These are phyloP conservation scores for Dioscorea dumetorum DNA, from an alignment of 106 monocot species.

Conservation along the genomic window DNA sequence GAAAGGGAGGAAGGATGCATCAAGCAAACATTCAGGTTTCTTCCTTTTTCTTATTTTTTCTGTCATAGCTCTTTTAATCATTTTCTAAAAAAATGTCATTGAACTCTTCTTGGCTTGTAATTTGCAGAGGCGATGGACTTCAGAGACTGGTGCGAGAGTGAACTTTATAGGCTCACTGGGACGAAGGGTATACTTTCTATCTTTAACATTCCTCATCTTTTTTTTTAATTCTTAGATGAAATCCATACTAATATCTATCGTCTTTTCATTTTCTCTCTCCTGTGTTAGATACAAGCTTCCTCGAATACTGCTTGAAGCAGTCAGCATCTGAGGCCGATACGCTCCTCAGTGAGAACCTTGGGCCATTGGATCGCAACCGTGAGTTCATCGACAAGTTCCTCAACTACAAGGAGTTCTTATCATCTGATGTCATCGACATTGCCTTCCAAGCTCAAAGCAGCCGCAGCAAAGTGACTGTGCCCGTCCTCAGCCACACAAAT, in stretches of 20 bases:
- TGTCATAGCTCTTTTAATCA: no score
- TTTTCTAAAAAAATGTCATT: neutral
- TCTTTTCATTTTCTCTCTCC: neutral
- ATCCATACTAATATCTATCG: neutral
- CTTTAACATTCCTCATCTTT: neutral
- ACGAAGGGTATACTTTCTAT: constrained; percentile 56
- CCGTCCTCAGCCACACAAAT: neutral
- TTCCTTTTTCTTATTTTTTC: no score
- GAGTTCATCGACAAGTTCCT: constrained; percentile 90
- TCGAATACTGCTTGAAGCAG: constrained; percentile 89
- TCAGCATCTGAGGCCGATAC: constrained; percentile 63
- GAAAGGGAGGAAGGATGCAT: constrained; percentile 43
- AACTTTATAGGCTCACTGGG: constrained; percentile 73
- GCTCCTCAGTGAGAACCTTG: constrained; percentile 78
- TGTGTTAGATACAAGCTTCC: constrained; percentile 64
- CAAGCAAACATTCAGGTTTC: constrained; percentile 49
- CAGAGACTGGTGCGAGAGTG: constrained; percentile 83
- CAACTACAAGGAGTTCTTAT: constrained; percentile 79
- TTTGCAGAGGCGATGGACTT: constrained; percentile 88
- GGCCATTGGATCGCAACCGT: constrained; percentile 55
- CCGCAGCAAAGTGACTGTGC: neutral
- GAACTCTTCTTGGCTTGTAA: neutral
- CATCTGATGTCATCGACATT: constrained; percentile 70
- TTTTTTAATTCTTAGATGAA: neutral
- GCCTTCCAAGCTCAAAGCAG: constrained; percentile 42